Evolutionary conservation across 2,329 filamentous ascomycete genomes (phyloP), one percentile per base, ranked within the genome.

Genomic region (Ascochyta pisi): DNA sequence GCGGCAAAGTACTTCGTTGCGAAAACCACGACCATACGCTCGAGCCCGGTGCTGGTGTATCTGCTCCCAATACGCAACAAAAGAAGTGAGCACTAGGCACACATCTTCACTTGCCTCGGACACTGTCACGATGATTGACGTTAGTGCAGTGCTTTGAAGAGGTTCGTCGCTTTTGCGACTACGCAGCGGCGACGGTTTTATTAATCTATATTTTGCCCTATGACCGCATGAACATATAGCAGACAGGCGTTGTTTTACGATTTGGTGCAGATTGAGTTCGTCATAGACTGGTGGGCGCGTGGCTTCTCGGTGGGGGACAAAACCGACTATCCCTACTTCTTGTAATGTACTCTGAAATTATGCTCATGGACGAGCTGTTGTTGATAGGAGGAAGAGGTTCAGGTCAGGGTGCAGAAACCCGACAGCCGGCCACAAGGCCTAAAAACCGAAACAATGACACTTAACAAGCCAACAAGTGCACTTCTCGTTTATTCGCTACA

Each of bases 11-110:
- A 15, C 81, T 91, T 56, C 86, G 84, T 43, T 90, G 90, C 2
- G 82, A 86, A 9, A 89, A 90, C 46, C 95, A 99, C 75, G 87
- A 84, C 1, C 95, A 99, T 72, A 87, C 93, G 12, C 82, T 98
- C 34, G 92, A 96, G 74, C 91, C 91, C 33, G 77, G 77, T 19
- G 67, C 71, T 15, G 71, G 71, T 24, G 64, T 56, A 19, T 73
- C 72, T 15, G 66, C 70, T 16, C 65, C 73, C 6, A 64, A 61
- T 22, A 70, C 70, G 9, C 70, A 73, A 50, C 69, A 70, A 50
- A 71, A 74, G 69, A 73, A 73, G 63, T 73, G 67, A 72, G 47
- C 53, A 47, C 43, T 15, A 27, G 35, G 43, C 33, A 29, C 39
- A 52, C 26, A 49, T 45, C 44, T 41, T 37, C 16, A 37, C 23